Conservation (phyloP, 352 stramenopile species). For the Globisporangium spinosum region DNA sequence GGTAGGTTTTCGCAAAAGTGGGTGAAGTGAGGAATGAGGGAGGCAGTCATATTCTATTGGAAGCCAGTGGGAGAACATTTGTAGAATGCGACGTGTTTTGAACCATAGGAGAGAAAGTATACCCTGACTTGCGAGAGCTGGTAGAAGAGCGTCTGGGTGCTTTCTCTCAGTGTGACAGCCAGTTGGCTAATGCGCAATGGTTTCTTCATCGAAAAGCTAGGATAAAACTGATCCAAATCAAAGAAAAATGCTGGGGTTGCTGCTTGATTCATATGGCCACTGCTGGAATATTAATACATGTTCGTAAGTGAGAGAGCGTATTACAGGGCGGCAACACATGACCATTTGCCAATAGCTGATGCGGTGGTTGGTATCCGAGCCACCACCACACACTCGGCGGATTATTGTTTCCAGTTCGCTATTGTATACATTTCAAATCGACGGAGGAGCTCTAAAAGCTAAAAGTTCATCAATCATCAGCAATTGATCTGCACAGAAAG, state of each 20-base stretch:
- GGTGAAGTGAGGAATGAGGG: background rate
- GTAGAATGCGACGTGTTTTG: background rate
- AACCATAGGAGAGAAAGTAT: background rate
- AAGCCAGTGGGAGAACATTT: background rate
- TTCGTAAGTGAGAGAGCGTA: background rate
- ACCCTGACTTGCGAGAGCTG: background rate
- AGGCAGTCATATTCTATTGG: background rate
- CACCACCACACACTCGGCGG: too few species aligned
- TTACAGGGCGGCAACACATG: background rate
- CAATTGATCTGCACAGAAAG: background rate
- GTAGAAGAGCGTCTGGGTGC: background rate
- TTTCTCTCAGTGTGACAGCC: background rate
- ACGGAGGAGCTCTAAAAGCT: background rate
- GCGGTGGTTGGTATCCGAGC: too few species aligned
- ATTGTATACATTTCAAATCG: too few species aligned
- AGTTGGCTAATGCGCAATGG: slow-evolving; percentile 4
- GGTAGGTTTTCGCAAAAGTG: background rate
- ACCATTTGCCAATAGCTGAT: background rate
- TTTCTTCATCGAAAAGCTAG: background rate
- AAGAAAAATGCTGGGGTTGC: background rate
- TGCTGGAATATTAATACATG: background rate
- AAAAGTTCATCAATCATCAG: background rate
- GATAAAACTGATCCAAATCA: background rate
- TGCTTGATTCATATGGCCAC: background rate
- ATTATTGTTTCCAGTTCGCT: too few species aligned